Percentiles rank a stretch among this genome's conserved stretches.
These are phyloP conservation scores for Penicillium egyptiacum DNA, from an alignment of 495 filamentous ascomycete genomes.

Conservation along the genomic window DNA sequence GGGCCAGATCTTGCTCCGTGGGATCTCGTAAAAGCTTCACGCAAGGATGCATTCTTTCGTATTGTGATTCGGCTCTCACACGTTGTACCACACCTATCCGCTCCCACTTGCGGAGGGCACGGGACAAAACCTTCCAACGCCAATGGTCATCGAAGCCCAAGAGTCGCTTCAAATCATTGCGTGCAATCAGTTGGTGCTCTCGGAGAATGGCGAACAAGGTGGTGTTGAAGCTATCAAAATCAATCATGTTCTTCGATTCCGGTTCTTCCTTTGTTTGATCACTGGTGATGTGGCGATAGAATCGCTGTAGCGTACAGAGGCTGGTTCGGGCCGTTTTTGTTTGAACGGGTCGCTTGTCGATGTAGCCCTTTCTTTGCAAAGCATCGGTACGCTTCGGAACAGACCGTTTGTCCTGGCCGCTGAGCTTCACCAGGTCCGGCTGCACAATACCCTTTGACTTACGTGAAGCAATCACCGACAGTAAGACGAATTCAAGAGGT, in stretches of 20 bases:
- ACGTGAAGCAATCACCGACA: slow-evolving; percentile 77
- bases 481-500: slow-evolving; percentile 65
- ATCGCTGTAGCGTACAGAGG: slow-evolving; percentile 61
- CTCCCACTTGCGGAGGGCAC: slow-evolving; percentile 66
- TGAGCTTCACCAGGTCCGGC: slow-evolving; percentile 69
- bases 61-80: slow-evolving; percentile 60
- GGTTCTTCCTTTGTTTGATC: slow-evolving; percentile 13
- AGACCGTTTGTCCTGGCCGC: slow-evolving; percentile 86
- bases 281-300: slow-evolving; percentile 32
- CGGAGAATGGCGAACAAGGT: slow-evolving; percentile 50
- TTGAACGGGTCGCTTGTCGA: slow-evolving; percentile 73
- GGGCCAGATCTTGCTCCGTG: slow-evolving; percentile 60
- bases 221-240: slow-evolving; percentile 44
- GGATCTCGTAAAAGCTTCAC: slow-evolving; percentile 76
- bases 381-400: slow-evolving; percentile 77
- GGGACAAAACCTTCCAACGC: slow-evolving; percentile 67
- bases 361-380: slow-evolving; percentile 76
- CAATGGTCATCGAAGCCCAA: slow-evolving; percentile 59
- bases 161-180: slow-evolving; percentile 62
- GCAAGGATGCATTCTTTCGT: slow-evolving; percentile 52
- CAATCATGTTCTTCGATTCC: slow-evolving; percentile 31
- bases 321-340: slow-evolving; percentile 67
- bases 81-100: slow-evolving; percentile 67
- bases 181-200: slow-evolving; percentile 47
- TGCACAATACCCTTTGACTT: slow-evolving; percentile 74